Percentiles rank a stretch among this genome's conserved stretches.
phyloP scores from a whole-genome alignment of 176 grass and related monocot species.

The Pontederia crassipes region DNA sequence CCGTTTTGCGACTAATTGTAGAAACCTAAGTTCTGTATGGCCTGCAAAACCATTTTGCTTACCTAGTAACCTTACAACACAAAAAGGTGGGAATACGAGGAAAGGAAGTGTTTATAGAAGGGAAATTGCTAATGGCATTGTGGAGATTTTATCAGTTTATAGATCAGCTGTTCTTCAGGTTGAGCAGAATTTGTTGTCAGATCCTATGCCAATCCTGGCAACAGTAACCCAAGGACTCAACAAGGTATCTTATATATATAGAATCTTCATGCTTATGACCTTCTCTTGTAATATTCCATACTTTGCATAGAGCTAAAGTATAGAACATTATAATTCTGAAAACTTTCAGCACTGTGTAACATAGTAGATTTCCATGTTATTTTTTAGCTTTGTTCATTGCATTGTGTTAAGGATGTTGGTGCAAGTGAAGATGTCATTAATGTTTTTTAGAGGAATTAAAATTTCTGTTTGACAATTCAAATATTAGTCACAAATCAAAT shows the following conservation, averaged over 20 bases:
- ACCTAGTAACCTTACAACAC: constrained; percentile 20
- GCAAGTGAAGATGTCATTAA: no score
- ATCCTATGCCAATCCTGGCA: constrained; percentile 80
- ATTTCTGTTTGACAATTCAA: no score
- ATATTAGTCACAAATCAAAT: no score
- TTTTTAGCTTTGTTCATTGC: no score
- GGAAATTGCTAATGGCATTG: constrained; percentile 90
- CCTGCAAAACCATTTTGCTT: constrained; percentile 41
- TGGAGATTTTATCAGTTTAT: constrained; percentile 87
- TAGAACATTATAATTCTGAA: no score
- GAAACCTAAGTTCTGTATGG: constrained; percentile 71
- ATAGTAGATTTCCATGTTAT: no score
- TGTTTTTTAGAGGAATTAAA: no score
- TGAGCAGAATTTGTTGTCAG: constrained; percentile 85
- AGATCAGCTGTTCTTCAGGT: constrained; percentile 87
- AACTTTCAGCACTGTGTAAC: no score
- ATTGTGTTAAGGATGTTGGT: no score
- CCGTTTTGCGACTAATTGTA: constrained; percentile 64
- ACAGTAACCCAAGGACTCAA: constrained; percentile 71
- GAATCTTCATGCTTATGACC: background rate
- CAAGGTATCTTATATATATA: constrained; percentile 37
- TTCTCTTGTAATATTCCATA: background rate
- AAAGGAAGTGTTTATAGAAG: constrained; percentile 77
- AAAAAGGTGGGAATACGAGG: constrained; percentile 29
- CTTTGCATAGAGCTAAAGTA: no score